Conservation (phyloP, 1,284 basidiomycete species). For the Rhodotorula sp. region DNA sequence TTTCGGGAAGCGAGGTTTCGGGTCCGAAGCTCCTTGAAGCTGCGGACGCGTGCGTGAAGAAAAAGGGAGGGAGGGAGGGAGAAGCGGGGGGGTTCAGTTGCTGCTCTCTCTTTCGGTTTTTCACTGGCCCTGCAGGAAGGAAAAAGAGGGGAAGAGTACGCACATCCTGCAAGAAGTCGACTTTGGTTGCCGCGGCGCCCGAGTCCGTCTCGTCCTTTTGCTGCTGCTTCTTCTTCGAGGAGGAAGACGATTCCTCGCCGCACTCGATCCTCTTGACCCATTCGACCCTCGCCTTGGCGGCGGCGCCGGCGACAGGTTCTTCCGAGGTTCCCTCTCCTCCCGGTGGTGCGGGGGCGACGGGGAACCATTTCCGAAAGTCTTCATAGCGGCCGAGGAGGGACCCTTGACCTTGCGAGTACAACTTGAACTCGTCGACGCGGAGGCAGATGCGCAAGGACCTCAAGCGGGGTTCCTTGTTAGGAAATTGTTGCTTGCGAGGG, state of each 20-base stretch:
- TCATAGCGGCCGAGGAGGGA: too few species aligned
- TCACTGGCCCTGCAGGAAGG: too few species aligned
- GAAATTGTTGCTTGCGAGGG: not conserved
- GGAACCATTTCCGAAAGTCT: not conserved
- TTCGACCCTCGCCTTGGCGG: not conserved
- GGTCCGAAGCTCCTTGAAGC: not conserved
- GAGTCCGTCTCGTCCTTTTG: not conserved
- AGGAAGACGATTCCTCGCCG: not conserved
- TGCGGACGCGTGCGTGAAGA: not conserved
- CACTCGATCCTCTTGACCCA: constrained; percentile 4
- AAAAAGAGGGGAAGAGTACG: not conserved
- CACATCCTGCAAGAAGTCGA: constrained; percentile 2
- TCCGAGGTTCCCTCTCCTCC: too few species aligned
- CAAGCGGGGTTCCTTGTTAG: not conserved
- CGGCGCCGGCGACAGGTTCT: too few species aligned
- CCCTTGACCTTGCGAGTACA: not conserved
- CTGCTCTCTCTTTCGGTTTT: too few species aligned
- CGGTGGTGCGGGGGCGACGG: not conserved
- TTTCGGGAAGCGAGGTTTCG: not conserved
- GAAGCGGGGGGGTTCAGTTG: too few species aligned
- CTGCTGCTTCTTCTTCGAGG: not conserved
- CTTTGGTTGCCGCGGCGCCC: not conserved
- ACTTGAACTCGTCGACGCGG: not conserved
- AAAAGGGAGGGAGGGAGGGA: too few species aligned
- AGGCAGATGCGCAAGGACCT: constrained; percentile 13